phyloP scores from a whole-genome alignment of 306 rosid species.

The Medicago ruthenica region DNA sequence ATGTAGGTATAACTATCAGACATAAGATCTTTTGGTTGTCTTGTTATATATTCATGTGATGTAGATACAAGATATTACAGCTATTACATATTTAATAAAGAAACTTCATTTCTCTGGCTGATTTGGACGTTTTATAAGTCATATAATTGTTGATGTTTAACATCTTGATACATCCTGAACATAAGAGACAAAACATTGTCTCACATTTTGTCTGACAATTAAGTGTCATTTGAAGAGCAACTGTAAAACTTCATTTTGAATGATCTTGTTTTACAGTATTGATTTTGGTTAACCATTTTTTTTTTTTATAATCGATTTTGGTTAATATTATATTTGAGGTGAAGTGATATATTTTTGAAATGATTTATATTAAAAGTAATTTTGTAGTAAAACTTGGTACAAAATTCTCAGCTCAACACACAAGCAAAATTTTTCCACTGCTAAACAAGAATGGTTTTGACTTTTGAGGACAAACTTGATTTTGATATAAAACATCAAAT shows the following conservation, averaged over 20 bases:
- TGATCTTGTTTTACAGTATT: constrained; percentile 1
- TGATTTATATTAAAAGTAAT: background rate
- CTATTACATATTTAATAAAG: constrained; percentile 19
- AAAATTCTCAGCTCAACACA: background rate
- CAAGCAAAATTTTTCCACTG: background rate
- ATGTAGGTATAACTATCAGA: constrained; percentile 2
- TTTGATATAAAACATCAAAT: background rate
- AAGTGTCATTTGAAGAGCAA: background rate
- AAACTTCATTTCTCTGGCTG: constrained; percentile 5
- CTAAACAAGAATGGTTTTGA: constrained; percentile 4
- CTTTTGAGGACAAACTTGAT: background rate
- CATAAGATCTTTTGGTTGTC: background rate
- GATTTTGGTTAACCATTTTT: background rate
- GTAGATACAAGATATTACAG: background rate
- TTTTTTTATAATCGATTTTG: too few species aligned
- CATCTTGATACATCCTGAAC: constrained; percentile 21
- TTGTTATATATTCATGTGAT: constrained; percentile 28
- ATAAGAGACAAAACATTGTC: constrained; percentile 22
- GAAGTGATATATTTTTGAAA: background rate
- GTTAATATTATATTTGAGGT: background rate
- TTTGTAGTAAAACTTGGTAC: constrained; percentile 19
- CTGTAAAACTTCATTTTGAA: constrained; percentile 2
- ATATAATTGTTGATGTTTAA: constrained; percentile 24
- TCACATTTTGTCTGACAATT: background rate
- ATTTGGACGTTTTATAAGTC: constrained; percentile 28